Evolutionary conservation across 2,329 filamentous ascomycete genomes (phyloP).

Genomic region (Clarireedia monteithiana): DNA sequence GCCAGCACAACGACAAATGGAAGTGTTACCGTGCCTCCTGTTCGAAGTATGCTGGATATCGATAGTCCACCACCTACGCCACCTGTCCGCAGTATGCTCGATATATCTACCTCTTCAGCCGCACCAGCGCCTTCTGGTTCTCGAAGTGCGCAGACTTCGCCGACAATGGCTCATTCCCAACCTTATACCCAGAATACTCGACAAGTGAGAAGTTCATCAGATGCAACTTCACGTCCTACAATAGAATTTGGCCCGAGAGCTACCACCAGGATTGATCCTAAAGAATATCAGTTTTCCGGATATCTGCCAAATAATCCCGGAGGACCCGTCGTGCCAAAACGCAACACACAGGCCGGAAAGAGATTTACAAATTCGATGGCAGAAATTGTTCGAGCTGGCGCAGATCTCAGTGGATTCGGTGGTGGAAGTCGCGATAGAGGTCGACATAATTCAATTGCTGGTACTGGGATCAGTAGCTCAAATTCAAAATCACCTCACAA

Average conservation of each 20-base stretch:
- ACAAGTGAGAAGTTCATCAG: conserved; percentile 43
- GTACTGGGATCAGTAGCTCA: conserved; percentile 14
- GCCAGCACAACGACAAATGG: conserved; percentile 4
- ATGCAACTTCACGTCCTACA: conserved; percentile 40
- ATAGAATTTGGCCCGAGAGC: conserved; percentile 38
- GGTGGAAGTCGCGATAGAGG: conserved; percentile 20
- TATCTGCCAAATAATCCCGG: conserved; percentile 44
- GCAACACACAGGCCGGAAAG: conserved; percentile 41
- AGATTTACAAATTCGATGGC: conserved; percentile 37
- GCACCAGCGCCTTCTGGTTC: conserved; percentile 32
- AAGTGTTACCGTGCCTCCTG: conserved; percentile 36
- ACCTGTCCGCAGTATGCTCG: conserved; percentile 58
- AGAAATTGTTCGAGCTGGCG: conserved; percentile 43
- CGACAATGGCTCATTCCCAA: conserved; percentile 35
- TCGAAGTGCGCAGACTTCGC: conserved; percentile 41
- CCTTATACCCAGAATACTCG: conserved; percentile 25
- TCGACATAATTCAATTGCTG: conserved; percentile 20
- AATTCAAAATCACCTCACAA: conserved; percentile 28
- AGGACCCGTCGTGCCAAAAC: conserved; percentile 37
- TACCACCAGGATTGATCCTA: conserved; percentile 33
- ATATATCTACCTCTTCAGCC: conserved; percentile 34
- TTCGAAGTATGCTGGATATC: conserved; percentile 60
- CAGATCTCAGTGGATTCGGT: conserved; percentile 40
- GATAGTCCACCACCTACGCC: conserved; percentile 24
- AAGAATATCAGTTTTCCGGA: conserved; percentile 54